Base-by-base conservation (phyloP, 2,329 filamentous ascomycete genomes). In the Alternaria triticimaculans region DNA sequence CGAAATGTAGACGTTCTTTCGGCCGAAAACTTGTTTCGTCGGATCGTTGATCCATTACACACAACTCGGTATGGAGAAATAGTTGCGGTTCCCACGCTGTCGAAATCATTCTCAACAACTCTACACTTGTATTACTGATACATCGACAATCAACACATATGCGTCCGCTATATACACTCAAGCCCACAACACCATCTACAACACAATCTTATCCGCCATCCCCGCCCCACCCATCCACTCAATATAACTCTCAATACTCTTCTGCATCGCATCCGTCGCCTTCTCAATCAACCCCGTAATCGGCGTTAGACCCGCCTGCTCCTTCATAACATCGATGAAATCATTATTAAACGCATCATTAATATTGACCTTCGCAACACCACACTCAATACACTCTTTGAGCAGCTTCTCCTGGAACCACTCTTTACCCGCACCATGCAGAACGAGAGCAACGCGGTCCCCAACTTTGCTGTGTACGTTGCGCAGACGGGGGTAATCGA, bases 341-440 rank as follows among this genome's bases (percentile, higher is more conserved):
- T 84, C 77, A 72, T 83, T 78, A 77, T 86, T 87, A 71, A 89
- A 81, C 25, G 87, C 83, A 76, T 87, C 87, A 70, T 89, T 89
- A 50, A 88, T 84, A 76, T 89, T 89, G 44, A 87, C 80, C 73
- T 87, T 85, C 18, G 84, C 83, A 37, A 88, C 84, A 6, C 87
- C 87, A 55, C 82, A 82, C 60, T 82, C 81, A 64, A 88, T 86
- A 60, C 86, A 88, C 71, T 84, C 83, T 45, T 80, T 77, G 66
- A 88, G 84, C 49, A 87, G 84, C 68, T 87, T 85, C 71, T 83
- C 80, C 3, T 84, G 67, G 67, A 88, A 89, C 70, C 73, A 77
- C 62, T 77, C 73, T 5, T 83, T 84, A 65, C 88, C 87, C 2
- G 87, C 87, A 3, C 87, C 87, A 72, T 89, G 87, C 66, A 89